Conservation (phyloP, 495 filamentous ascomycete genomes). For the Xylaria cubensis region DNA sequence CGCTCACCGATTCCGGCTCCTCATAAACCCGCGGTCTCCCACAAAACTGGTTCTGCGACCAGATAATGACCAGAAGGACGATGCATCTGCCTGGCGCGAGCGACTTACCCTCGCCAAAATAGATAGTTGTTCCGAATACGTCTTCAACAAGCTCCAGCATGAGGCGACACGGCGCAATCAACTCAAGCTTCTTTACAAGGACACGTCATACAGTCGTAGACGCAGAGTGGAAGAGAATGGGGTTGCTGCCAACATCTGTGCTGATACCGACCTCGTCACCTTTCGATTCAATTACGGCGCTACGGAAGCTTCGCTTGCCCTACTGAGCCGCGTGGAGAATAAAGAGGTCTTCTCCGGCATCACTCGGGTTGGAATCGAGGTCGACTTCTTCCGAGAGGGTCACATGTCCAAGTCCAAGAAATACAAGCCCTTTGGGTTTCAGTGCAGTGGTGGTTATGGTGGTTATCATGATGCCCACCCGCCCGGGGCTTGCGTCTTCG, state of each 20-base stretch:
- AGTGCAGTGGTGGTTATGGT: too few species aligned
- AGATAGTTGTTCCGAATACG: not conserved
- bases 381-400: not conserved
- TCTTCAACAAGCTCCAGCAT: not conserved
- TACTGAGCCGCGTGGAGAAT: not conserved
- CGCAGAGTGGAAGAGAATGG: not conserved
- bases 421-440: not conserved
- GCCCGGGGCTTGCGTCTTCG: not conserved
- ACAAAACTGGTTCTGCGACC: not conserved
- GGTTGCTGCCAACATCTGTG: not conserved
- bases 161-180: not conserved
- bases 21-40: too few species aligned
- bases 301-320: not conserved
- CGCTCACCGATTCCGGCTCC: constrained; percentile 10
- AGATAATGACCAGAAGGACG: not conserved
- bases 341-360: not conserved
- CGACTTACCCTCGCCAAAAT: not conserved
- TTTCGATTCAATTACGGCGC: constrained; percentile 12
- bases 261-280: constrained; percentile 13
- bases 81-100: constrained; percentile 19
- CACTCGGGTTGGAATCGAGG: constrained; percentile 6
- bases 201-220: not conserved
- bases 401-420: not conserved
- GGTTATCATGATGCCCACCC: too few species aligned
- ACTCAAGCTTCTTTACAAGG: not conserved